Base-by-base conservation (phyloP, 2,329 filamentous ascomycete genomes). In the Trichophyton benhamiae region DNA sequence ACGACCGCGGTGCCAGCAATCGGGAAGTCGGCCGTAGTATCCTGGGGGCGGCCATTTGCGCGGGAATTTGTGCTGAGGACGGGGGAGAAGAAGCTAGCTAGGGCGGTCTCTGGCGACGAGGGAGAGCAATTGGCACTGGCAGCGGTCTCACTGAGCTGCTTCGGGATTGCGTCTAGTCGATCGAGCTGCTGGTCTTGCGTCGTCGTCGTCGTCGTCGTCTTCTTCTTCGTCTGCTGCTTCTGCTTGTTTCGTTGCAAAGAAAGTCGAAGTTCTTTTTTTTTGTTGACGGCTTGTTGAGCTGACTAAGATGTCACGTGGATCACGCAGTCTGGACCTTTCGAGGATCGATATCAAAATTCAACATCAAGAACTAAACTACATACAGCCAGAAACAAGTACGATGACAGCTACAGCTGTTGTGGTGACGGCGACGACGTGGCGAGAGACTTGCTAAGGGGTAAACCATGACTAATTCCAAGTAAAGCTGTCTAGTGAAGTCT, bases 21-120 rank as follows among this genome's bases (percentile, higher is more conserved):
- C 83, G 81, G 70, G 82, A 79, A 68, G 83, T 82, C 68, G 84
- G 84, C 73, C 83, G 83, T 75, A 86, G 78, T 68, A 87, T 76
- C 77, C 83, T 79, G 69, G 82, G 76, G 71, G 79, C 78, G 71
- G 81, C 79, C 83, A 85, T 86, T 62, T 49, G 46, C 20, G 46
- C 46, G 46, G 46, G 20, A 22, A 48, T 11, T 71, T 74, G 75
- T 72, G 59, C 8, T 75, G 30, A 82, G 83, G 3, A 76, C 77
- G 60, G 78, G 78, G 81, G n/a, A 80, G 83, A 25, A 72, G 71
- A 66, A 83, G 62, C 17, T 33, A 27, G 15, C 49, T n/a, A 2
- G 13, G 22, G 25, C 8, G 27, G 27, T 55, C 49, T 55, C 49
- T 55, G 15, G 22, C 15, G 49, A 27, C 46, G 20, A 22, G 46